Evolutionary conservation across 305 asterid genomes (phyloP).

Genomic region (Withania somnifera): DNA sequence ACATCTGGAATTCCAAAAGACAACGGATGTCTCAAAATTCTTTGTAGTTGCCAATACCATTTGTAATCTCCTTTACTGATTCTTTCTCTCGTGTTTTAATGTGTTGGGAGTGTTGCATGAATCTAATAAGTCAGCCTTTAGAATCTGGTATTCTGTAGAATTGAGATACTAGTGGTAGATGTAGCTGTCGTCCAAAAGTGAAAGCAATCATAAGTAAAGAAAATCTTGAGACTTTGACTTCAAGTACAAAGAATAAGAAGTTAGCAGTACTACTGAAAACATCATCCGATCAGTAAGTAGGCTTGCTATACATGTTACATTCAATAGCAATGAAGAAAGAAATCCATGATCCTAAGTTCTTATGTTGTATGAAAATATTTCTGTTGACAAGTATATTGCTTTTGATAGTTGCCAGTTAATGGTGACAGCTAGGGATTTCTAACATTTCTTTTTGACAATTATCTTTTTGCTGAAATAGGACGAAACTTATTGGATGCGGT

Average conservation of each 20-base stretch:
- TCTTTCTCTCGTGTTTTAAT: not conserved
- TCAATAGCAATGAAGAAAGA: not conserved
- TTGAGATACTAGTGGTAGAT: not conserved
- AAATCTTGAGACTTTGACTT: not conserved
- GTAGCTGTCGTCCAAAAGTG: not conserved
- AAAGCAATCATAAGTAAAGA: not conserved
- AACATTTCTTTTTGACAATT: not conserved
- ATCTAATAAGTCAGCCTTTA: not conserved
- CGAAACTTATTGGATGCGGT: conserved; percentile 23
- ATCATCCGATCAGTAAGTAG: not conserved
- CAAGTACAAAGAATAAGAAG: not conserved
- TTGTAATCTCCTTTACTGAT: not conserved
- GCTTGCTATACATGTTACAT: not conserved
- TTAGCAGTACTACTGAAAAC: not conserved
- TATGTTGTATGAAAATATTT: not conserved
- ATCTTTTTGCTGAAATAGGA: conserved; percentile 27
- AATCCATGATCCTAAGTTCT: not conserved
- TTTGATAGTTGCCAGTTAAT: not conserved
- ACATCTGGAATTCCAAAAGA: not conserved
- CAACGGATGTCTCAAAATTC: not conserved
- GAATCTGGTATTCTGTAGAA: not conserved
- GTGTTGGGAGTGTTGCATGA: not conserved
- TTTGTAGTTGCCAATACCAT: not conserved
- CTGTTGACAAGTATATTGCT: not conserved
- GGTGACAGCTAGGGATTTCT: not conserved